Conservation (phyloP, 192 early-diverging fungal species). For the Obelidium mucronatum region DNA sequence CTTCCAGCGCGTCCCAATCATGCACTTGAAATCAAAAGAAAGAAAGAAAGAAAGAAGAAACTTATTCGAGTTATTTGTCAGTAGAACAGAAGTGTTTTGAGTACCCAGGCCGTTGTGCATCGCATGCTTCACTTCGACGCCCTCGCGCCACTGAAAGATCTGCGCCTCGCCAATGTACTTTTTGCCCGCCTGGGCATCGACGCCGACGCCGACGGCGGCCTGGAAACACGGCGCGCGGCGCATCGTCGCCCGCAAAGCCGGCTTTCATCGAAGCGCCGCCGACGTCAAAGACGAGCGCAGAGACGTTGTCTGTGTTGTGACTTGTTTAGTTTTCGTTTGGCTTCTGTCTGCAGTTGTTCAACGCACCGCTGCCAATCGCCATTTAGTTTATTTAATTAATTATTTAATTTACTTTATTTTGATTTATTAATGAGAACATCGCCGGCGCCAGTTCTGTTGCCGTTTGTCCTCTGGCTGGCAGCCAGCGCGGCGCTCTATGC, state of each 20-base stretch:
- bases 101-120: slow-evolving; percentile 86
- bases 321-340: not conserved
- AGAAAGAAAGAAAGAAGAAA: slow-evolving; percentile 1
- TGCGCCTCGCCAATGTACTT: slow-evolving; percentile 54
- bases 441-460: not conserved
- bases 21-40: slow-evolving; percentile 61
- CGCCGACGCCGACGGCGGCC: slow-evolving; percentile 75
- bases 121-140: slow-evolving; percentile 87
- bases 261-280: slow-evolving; percentile 88
- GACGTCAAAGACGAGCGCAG: slow-evolving; percentile 91
- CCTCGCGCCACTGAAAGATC: slow-evolving; percentile 64
- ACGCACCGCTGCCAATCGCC: not conserved
- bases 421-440: not conserved
- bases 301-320: slow-evolving; percentile 79
- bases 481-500: not conserved
- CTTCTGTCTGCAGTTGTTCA: not conserved
- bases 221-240: slow-evolving; percentile 87
- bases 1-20: slow-evolving; percentile 94
- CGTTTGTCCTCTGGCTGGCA: not conserved
- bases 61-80: not conserved
- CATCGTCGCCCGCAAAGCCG: slow-evolving; percentile 98
- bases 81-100: not conserved
- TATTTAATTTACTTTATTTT: not conserved
- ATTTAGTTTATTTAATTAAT: not conserved
- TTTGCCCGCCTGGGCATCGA: slow-evolving; percentile 42